Conservation (phyloP, 108 stramenopile genomes). For the Cylindrotheca fusiformis region DNA sequence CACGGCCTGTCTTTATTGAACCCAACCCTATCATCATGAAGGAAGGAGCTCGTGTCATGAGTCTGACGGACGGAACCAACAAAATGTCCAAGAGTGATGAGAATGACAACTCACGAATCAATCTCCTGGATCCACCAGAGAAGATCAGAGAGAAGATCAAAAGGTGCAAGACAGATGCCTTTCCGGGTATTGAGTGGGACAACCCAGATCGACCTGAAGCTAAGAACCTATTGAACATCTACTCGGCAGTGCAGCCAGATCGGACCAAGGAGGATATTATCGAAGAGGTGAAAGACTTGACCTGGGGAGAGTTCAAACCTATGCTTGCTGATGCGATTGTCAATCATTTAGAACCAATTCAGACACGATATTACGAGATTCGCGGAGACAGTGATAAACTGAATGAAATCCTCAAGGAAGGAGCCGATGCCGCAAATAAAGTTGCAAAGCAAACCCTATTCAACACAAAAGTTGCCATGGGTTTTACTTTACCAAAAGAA, state of each 20-base stretch:
- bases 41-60: constrained; percentile 97
- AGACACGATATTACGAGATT: constrained; percentile 85
- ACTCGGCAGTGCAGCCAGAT: constrained; percentile 83
- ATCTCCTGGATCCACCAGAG: constrained; percentile 93
- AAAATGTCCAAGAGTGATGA: constrained; percentile 99
- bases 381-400: constrained; percentile 86
- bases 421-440: constrained; percentile 91
- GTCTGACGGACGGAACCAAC: constrained; percentile 89
- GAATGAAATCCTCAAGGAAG: constrained; percentile 82
- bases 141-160: constrained; percentile 93
- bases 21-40: constrained; percentile 96
- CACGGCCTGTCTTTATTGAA: constrained; percentile 84
- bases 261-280: constrained; percentile 75
- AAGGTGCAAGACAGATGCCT: constrained; percentile 93
- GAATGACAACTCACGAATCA: constrained; percentile 90
- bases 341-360: constrained; percentile 92
- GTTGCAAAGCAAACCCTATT: constrained; percentile 83
- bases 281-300: constrained; percentile 83
- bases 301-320: constrained; percentile 97
- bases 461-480: constrained; percentile 93
- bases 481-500: constrained; percentile 48
- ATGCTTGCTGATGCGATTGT: constrained; percentile 92
- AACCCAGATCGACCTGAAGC: constrained; percentile 97
- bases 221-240: constrained; percentile 96
- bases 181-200: constrained; percentile 91